Base-by-base conservation (phyloP, 2,329 filamentous ascomycete genomes). In the Aphanocladium album region DNA sequence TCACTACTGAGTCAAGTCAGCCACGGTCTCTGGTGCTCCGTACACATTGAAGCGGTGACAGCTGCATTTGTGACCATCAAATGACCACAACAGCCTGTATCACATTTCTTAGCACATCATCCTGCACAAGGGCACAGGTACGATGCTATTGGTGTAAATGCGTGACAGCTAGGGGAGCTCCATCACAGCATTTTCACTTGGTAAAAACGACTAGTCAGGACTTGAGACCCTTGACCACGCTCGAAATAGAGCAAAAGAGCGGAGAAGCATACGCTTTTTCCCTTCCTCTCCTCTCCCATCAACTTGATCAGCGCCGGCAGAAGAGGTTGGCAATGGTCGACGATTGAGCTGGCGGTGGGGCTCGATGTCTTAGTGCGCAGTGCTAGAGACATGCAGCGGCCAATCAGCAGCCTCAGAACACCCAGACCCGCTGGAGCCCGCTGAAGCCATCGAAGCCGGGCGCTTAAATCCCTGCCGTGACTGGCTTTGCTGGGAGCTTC, bases 391-490 rank as follows among this genome's bases (percentile, higher is more conserved):
- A 47, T 60, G 41, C 43, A 60, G 50, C 33, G 19, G 11, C 57
- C 57, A 60, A 60, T 60, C 57, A 54, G 41, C 17, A 17, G 6
- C 21, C 2, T 12, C 57, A 23, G 17, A 37, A 12, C 11, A 3
- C 14, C 19, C 33, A 37, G 19, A 19, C 33, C 37, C 27, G 33
- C 25, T 14, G 6, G 7, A 50, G 27, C 25, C 47, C 47, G 5
- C 23, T 50, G n/a, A 45, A 46, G 49, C 49, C 57, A 59, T 27
- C 37, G 21, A 33, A 60, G 57, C 39, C 57, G 37, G 57, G 57
- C 57, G 57, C 57, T 60, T 60, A 60, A 30, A 60, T 60, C 57
- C 57, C 30, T 60, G 57, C 33, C 57, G 14, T 39, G 49, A 60
- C 21, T 45, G 56, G 46, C 56, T 27, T 58, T 27, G 16, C 30